Conservation (phyloP, 257 asterid genomes). For the Rhazya stricta region DNA sequence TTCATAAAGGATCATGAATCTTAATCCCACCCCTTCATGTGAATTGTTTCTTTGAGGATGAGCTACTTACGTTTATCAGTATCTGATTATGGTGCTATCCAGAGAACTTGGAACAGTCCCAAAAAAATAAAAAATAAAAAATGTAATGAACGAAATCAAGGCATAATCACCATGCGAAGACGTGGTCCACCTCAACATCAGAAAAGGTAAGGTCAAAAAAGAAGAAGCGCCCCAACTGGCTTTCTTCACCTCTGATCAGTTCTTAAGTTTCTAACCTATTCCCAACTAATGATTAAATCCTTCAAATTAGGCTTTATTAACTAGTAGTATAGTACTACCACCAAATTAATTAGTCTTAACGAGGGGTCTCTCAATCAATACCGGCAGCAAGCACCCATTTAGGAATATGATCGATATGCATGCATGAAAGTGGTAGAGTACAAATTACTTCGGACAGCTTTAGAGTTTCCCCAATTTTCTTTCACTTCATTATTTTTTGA, state of each 20-base stretch:
- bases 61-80: slow-evolving; percentile 13
- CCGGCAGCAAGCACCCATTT: background rate
- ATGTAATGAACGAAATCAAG: slow-evolving; percentile 17
- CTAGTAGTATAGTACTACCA: background rate
- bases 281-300: slow-evolving; percentile 22
- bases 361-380: too few relatives aligned
- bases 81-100: slow-evolving; percentile 22
- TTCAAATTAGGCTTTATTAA: slow-evolving; percentile 45
- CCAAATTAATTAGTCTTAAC: too few relatives aligned
- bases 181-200: background rate
- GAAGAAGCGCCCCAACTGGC: slow-evolving; percentile 10
- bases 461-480: background rate
- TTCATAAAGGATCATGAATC: background rate
- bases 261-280: slow-evolving; percentile 15
- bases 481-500: too few relatives aligned
- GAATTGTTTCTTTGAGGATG: background rate
- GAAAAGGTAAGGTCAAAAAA: slow-evolving; percentile 39
- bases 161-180: slow-evolving; percentile 31
- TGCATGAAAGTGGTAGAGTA: background rate
- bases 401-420: background rate
- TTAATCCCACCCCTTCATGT: background rate
- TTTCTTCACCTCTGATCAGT: slow-evolving; percentile 8
- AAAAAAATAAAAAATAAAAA: too few relatives aligned
- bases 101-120: slow-evolving; percentile 25
- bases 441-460: background rate